phyloP scores from a whole-genome alignment of 2,329 filamentous ascomycete genomes.

The Fusarium sp. region DNA sequence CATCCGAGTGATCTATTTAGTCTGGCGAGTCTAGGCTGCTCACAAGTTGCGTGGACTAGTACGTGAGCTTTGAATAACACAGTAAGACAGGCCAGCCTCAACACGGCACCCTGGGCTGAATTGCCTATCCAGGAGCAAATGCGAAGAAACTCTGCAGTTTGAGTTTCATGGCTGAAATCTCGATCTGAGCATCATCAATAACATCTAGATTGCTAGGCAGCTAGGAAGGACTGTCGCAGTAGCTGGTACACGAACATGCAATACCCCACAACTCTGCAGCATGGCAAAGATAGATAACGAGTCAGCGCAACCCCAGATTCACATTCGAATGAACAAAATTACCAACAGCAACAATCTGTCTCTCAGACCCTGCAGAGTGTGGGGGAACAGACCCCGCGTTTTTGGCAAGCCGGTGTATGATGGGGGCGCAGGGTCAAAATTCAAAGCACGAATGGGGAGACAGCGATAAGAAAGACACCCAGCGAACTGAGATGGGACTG shows the following conservation, averaged over 20 bases:
- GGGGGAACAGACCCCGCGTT: constrained; percentile 41
- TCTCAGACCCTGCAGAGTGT: constrained; percentile 39
- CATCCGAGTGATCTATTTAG: constrained; percentile 20
- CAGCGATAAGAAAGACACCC: constrained; percentile 37
- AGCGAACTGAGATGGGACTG: constrained; percentile 20
- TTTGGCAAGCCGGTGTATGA: constrained; percentile 35
- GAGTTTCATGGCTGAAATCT: constrained; percentile 14
- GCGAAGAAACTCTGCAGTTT: not conserved
- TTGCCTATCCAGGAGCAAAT: not conserved
- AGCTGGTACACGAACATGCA: not conserved
- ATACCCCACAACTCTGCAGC: constrained; percentile 4
- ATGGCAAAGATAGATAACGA: not conserved
- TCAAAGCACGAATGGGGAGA: constrained; percentile 34
- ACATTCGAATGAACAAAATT: constrained; percentile 8
- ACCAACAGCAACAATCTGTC: constrained; percentile 12
- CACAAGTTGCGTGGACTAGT: constrained; percentile 8
- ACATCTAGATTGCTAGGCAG: not conserved
- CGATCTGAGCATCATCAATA: constrained; percentile 13
- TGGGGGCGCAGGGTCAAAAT: constrained; percentile 29
- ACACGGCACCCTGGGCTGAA: constrained; percentile 7
- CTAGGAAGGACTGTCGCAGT: not conserved
- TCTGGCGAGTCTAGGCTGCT: constrained; percentile 11
- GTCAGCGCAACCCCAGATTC: constrained; percentile 3
- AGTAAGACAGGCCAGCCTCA: constrained; percentile 25
- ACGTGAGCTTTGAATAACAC: constrained; percentile 4